Base-by-base conservation (phyloP, 2,329 filamentous ascomycete species). In the Trichoderma harzianum region DNA sequence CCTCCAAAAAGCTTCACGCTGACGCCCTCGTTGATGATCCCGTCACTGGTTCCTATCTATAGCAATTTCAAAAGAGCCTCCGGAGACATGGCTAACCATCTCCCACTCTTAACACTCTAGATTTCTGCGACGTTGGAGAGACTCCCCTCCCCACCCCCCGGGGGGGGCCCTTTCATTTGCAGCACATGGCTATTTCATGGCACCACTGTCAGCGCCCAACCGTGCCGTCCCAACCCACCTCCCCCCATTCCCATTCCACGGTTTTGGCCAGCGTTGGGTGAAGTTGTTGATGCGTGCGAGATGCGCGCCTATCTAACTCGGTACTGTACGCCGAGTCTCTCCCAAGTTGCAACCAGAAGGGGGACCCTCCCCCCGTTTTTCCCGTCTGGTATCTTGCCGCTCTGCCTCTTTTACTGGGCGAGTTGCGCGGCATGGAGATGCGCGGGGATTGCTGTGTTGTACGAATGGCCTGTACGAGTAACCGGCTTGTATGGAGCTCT, bases 161-260 rank as follows among this genome's bases (percentile, higher is more conserved):
- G 47, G 43, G n/a, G n/a, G 47, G 26, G 21, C 8, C 47, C 43
- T 26, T 68, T 60, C 65, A 68, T 68, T 60, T 68, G 39, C 65
- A 60, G 65, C 65, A 68, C 65, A 68, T 68, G 65, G 65, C 65
- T 11, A 68, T 60, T 68, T 11, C 24, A 60, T 60, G 55, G 53
- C 36, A 68, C 65, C 53, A 60, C 26, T 68, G 65, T 68, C 65
- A 68, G 65, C 65, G 65, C 65, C 55, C 65, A 68, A 68, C 65
- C 65, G 65, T 68, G 65, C 65, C 65, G 65, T 68, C 53, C 65
- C 65, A 68, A 60, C 53, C 65, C 65, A 68, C 55, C 53, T 65
- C 16, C 53, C 24, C 18, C 21, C 61, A 28, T 68, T 30, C 39
- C 39, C 16, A 43, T 43, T 43, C 16, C 55, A 24, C 57, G 12